Percentiles rank a stretch among this genome's conserved stretches.
These are phyloP conservation scores for Oidiodendron maius DNA, from an alignment of 495 filamentous ascomycete species.

Conservation along the genomic window DNA sequence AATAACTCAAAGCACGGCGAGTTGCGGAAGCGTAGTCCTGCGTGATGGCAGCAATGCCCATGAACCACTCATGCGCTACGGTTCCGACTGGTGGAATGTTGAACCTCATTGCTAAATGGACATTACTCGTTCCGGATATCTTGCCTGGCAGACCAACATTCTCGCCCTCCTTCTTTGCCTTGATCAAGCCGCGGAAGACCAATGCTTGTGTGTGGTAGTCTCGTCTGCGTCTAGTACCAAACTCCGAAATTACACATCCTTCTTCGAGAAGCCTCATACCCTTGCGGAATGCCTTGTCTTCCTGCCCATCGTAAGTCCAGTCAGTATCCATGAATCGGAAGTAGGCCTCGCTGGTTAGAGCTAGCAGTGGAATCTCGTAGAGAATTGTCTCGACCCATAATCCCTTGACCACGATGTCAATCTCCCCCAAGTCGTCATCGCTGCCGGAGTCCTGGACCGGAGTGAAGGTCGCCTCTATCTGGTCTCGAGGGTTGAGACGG, in stretches of 20 bases:
- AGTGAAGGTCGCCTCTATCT: slow-evolving; percentile 66
- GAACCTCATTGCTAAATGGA: slow-evolving; percentile 93
- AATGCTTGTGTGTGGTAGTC: slow-evolving; percentile 94
- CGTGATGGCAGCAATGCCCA: slow-evolving; percentile 91
- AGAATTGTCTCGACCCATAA: slow-evolving; percentile 93
- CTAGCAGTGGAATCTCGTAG: slow-evolving; percentile 92
- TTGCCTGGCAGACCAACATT: slow-evolving; percentile 58
- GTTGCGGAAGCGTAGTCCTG: slow-evolving; percentile 79
- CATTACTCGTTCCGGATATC: slow-evolving; percentile 88
- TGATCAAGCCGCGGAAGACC: slow-evolving; percentile 75
- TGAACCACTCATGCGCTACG: slow-evolving; percentile 98
- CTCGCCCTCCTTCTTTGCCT: slow-evolving; percentile 62
- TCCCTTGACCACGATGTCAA: slow-evolving; percentile 69
- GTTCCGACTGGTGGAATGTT: slow-evolving; percentile 79
- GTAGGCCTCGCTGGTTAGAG: slow-evolving; percentile 89
- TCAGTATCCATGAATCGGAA: slow-evolving; percentile 91
- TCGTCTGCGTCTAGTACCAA: slow-evolving; percentile 79
- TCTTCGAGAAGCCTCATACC: slow-evolving; percentile 67
- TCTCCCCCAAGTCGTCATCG: slow-evolving; percentile 64
- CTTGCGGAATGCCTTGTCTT: slow-evolving; percentile 75
- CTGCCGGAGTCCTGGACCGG: slow-evolving; percentile 58
- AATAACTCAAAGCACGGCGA: slow-evolving; percentile 74
- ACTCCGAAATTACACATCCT: slow-evolving; percentile 89
- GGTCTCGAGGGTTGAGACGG: slow-evolving; percentile 69
- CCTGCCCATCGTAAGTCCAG: slow-evolving; percentile 80